phyloP scores from a whole-genome alignment of 805 yeast species.

The Candida fluviatilis region DNA sequence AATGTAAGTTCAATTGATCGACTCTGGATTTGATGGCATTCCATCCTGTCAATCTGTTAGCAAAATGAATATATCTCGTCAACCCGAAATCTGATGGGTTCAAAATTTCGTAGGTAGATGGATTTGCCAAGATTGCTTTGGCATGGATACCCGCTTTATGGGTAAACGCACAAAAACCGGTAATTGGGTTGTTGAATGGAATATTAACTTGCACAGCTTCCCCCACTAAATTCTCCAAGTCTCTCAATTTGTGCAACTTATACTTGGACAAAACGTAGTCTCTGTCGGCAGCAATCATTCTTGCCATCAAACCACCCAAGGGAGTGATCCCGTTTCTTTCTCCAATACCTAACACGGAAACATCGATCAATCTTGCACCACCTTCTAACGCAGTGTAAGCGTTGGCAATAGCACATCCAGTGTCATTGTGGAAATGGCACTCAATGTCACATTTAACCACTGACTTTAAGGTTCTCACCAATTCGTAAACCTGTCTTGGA shows the following conservation, averaged over 20 bases:
- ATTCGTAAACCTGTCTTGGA: constrained; percentile 97
- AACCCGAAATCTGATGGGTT: constrained; percentile 94
- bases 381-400: constrained; percentile 98
- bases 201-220: constrained; percentile 96
- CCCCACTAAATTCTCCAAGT: constrained; percentile 91
- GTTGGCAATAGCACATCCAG: constrained; percentile 98
- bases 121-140: constrained; percentile 96
- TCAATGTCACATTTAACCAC: constrained; percentile 97
- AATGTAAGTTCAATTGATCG: constrained; percentile 86
- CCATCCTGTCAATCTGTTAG: constrained; percentile 98
- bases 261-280: constrained; percentile 93
- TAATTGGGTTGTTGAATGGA: constrained; percentile 97
- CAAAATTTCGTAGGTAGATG: constrained; percentile 96
- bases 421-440: constrained; percentile 98
- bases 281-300: constrained; percentile 98
- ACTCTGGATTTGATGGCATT: constrained; percentile 98
- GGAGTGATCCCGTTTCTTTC: constrained; percentile 99
- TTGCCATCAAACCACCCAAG: constrained; percentile 96
- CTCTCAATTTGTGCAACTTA: constrained; percentile 93
- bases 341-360: constrained; percentile 95
- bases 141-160: constrained; percentile 99
- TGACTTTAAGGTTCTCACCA: constrained; percentile 86
- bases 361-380: constrained; percentile 93
- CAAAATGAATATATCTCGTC: constrained; percentile 94
- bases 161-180: constrained; percentile 99